Percentiles rank a stretch among this genome's conserved stretches.
These are phyloP conservation scores for Fusarium tricinctum DNA, from an alignment of 2,329 filamentous ascomycete genomes.

Conservation along the genomic window DNA sequence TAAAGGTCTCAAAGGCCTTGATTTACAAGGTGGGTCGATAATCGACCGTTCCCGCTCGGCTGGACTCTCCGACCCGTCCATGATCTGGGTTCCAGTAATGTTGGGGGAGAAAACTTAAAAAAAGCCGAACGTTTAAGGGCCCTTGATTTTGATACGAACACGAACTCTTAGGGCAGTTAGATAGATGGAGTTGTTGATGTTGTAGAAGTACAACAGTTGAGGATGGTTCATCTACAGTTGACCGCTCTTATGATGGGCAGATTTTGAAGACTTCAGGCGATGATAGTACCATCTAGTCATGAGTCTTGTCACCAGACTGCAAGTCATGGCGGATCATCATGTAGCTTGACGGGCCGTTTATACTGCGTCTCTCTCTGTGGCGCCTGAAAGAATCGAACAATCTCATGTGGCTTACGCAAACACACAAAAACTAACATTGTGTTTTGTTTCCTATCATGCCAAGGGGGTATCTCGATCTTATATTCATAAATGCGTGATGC, in stretches of 20 bases:
- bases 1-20: constrained; percentile 6
- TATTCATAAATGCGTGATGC: constrained; percentile 33
- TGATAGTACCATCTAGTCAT: constrained; percentile 17
- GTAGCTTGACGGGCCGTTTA: constrained; percentile 8
- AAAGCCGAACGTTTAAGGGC: constrained; percentile 1
- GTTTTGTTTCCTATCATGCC: constrained; percentile 14
- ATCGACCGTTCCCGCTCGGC: constrained; percentile 1
- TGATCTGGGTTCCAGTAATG: not conserved
- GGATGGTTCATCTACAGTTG: not conserved
- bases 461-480: constrained; percentile 42
- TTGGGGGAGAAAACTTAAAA: not conserved
- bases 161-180: constrained; percentile 3
- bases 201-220: not conserved
- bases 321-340: not conserved
- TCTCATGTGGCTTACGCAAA: constrained; percentile 15
- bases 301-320: constrained; percentile 13
- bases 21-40: constrained; percentile 13
- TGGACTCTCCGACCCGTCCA: not conserved
- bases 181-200: not conserved
- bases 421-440: constrained; percentile 5
- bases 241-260: constrained; percentile 29
- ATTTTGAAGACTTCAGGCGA: not conserved
- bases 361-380: constrained; percentile 25
- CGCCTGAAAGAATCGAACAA: constrained; percentile 1
- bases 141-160: constrained; percentile 4